Conservation (phyloP, 2,329 filamentous ascomycete species). For the Fusarium pseudonygamai region DNA sequence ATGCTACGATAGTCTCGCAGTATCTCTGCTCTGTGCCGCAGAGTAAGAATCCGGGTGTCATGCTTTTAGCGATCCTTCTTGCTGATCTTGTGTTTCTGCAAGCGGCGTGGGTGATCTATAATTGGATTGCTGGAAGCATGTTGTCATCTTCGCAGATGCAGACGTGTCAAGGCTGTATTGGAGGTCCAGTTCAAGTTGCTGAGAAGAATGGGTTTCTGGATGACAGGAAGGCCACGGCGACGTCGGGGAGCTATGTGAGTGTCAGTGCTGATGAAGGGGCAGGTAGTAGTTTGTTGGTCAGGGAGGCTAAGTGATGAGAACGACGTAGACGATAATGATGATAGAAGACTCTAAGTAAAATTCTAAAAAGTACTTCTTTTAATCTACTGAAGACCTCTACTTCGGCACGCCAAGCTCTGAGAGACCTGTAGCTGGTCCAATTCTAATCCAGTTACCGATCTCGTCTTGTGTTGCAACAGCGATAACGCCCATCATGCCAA, state of each 20-base stretch:
- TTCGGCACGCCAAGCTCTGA: neutral
- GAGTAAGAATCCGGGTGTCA: slow-evolving; percentile 15
- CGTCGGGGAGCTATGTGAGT: neutral
- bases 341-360: rapidly evolving
- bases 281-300: rapidly evolving
- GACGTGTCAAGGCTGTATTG: slow-evolving; percentile 2
- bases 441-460: neutral
- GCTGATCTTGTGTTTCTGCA: slow-evolving; percentile 28
- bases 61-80: slow-evolving; percentile 19
- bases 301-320: neutral
- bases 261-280: neutral
- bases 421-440: neutral
- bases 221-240: neutral
- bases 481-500: neutral
- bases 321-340: neutral
- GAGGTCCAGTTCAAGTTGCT: neutral
- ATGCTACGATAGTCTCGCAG: slow-evolving; percentile 15
- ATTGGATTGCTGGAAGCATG: slow-evolving; percentile 4
- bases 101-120: slow-evolving; percentile 19
- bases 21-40: slow-evolving; percentile 25
- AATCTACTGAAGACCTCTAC: neutral
- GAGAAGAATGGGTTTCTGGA: neutral
- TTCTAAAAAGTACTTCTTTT: neutral
- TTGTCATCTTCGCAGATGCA: neutral
- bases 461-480: neutral